phyloP scores from a whole-genome alignment of 2,329 filamentous ascomycete genomes.

The Ascochyta pisi region DNA sequence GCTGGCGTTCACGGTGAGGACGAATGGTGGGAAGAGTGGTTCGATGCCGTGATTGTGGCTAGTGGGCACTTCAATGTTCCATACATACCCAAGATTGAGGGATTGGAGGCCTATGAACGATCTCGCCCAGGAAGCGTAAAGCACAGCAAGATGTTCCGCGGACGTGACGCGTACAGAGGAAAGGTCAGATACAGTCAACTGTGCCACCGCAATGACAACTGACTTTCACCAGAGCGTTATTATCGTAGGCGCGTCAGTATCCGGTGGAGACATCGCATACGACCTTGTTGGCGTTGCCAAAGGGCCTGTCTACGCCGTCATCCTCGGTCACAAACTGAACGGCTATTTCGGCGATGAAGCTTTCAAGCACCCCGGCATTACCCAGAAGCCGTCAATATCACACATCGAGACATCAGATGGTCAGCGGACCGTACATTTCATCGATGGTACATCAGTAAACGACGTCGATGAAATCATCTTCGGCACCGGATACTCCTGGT shows the following conservation, averaged over 20 bases:
- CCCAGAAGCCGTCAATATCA: slow-evolving; percentile 57
- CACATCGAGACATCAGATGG: slow-evolving; percentile 46
- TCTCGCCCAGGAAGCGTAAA: slow-evolving; percentile 58
- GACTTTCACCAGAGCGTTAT: slow-evolving; percentile 59
- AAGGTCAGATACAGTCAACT: slow-evolving; percentile 48
- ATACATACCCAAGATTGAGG: slow-evolving; percentile 60
- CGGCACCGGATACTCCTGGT: slow-evolving; percentile 71
- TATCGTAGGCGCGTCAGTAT: slow-evolving; percentile 70
- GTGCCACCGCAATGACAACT: slow-evolving; percentile 1
- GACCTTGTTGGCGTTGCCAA: slow-evolving; percentile 58
- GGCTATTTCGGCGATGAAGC: slow-evolving; percentile 66
- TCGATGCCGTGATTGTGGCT: slow-evolving; percentile 68
- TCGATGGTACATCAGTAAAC: slow-evolving; percentile 60
- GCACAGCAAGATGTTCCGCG: slow-evolving; percentile 63
- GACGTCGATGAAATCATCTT: slow-evolving; percentile 70
- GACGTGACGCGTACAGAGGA: slow-evolving; percentile 53
- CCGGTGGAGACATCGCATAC: slow-evolving; percentile 67
- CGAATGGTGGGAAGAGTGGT: slow-evolving; percentile 69
- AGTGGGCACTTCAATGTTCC: slow-evolving; percentile 68
- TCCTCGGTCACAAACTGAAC: slow-evolving; percentile 60
- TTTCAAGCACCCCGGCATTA: slow-evolving; percentile 65
- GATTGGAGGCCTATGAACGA: slow-evolving; percentile 58
- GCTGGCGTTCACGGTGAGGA: slow-evolving; percentile 49
- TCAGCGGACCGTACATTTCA: slow-evolving; percentile 60
- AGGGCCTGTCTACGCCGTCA: slow-evolving; percentile 60